These are phyloP conservation scores for Citrus unshiu DNA, from an alignment of 345 rosid species.

Conservation along the genomic window DNA sequence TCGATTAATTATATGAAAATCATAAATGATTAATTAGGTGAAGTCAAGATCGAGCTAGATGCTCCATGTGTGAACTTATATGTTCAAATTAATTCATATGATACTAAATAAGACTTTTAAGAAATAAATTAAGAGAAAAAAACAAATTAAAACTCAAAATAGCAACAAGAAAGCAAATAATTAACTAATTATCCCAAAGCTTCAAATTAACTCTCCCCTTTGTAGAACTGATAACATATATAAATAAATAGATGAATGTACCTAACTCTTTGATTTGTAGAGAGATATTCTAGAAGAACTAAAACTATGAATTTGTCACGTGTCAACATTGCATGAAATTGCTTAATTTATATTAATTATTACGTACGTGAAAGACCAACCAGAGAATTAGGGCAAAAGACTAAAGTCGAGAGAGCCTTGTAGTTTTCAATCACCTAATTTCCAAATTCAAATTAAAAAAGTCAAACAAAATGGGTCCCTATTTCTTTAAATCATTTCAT, in stretches of 20 bases:
- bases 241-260: background rate
- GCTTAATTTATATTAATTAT: background rate
- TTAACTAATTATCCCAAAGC: background rate
- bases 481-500: slow-evolving; percentile 9
- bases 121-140: background rate
- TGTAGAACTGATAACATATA: background rate
- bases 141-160: background rate
- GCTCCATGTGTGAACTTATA: background rate
- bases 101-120: background rate
- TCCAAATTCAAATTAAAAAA: slow-evolving; percentile 26
- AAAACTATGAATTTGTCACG: background rate
- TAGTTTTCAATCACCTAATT: slow-evolving; percentile 13
- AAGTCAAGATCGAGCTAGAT: background rate
- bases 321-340: background rate
- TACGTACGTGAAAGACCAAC: slow-evolving; percentile 12
- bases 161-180: background rate
- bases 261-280: slow-evolving; percentile 20
- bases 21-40: background rate
- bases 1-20: background rate
- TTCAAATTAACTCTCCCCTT: background rate
- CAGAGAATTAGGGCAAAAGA: background rate
- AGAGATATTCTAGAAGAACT: slow-evolving; percentile 14
- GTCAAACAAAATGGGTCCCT: slow-evolving; percentile 48
- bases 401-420: background rate
- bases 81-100: background rate